These are phyloP conservation scores for Biscogniauxia marginata DNA, from an alignment of 2,329 filamentous ascomycete species.

Conservation along the genomic window DNA sequence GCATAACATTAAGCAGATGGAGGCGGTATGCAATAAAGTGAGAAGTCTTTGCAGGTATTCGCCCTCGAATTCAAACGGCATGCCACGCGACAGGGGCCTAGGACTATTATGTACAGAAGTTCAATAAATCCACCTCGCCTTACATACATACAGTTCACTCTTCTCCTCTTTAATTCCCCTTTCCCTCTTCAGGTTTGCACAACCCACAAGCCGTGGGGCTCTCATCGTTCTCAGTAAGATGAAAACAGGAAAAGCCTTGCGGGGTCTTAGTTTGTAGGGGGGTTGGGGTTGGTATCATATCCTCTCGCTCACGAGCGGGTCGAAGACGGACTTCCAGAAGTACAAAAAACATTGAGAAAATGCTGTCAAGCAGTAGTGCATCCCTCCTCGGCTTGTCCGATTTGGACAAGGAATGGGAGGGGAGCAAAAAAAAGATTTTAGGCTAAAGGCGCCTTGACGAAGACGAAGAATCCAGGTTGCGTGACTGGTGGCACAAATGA, in stretches of 20 bases:
- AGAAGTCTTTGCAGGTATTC: neutral
- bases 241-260: slow-evolving; percentile 12
- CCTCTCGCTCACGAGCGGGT: slow-evolving; percentile 5
- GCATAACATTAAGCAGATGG: neutral
- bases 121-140: neutral
- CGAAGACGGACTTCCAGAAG: slow-evolving; percentile 15
- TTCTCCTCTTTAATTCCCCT: neutral
- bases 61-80: neutral
- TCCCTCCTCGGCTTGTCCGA: slow-evolving; percentile 1
- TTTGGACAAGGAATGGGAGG: slow-evolving; percentile 4
- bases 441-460: slow-evolving; percentile 10
- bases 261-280: neutral
- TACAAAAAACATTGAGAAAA: slow-evolving; percentile 21
- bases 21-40: neutral
- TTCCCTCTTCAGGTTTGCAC: neutral
- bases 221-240: neutral
- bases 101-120: neutral
- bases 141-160: neutral
- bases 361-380: slow-evolving; percentile 20
- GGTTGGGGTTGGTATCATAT: slow-evolving; percentile 7
- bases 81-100: neutral
- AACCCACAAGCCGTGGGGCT: neutral
- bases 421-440: slow-evolving; percentile 9
- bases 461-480: slow-evolving; percentile 14
- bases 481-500: slow-evolving; percentile 25